These are phyloP conservation scores for Microbotryum scabiosae DNA, from an alignment of 1,284 basidiomycete genomes.

Conservation along the genomic window DNA sequence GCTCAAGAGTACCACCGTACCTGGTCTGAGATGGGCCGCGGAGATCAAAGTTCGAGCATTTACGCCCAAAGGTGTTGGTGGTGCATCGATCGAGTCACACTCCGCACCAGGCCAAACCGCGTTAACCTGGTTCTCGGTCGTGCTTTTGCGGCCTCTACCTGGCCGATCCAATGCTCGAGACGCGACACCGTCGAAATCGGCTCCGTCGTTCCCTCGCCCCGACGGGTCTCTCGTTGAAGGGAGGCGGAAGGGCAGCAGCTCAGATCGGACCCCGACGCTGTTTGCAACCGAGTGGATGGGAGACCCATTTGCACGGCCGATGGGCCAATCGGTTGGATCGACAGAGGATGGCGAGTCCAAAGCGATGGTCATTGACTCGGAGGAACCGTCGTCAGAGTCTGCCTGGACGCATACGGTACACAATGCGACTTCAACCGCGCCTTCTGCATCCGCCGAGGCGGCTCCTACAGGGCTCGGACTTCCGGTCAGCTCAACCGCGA, in stretches of 20 bases:
- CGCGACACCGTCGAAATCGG: neutral
- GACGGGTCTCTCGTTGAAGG: neutral
- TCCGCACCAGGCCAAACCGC: neutral
- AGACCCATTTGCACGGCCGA: neutral
- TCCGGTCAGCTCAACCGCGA: no score
- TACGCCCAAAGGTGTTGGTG: neutral
- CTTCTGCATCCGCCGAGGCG: neutral
- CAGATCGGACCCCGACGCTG: constrained; percentile 14
- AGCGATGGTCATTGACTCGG: neutral
- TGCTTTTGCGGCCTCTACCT: constrained; percentile 5
- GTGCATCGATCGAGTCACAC: neutral
- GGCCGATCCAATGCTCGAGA: neutral
- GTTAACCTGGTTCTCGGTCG: neutral
- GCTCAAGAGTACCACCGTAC: constrained; percentile 1
- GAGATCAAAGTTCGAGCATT: constrained; percentile 8
- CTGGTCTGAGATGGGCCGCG: constrained; percentile 4
- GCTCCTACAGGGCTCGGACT: neutral
- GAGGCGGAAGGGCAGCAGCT: neutral
- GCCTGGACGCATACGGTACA: neutral
- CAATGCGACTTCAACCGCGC: neutral
- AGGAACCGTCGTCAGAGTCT: neutral
- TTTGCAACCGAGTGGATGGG: neutral
- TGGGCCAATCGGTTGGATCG: no score
- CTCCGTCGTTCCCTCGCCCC: neutral
- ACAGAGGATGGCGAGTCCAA: neutral